Conservation (phyloP, 345 rosid genomes). For the Camelina hispida region DNA sequence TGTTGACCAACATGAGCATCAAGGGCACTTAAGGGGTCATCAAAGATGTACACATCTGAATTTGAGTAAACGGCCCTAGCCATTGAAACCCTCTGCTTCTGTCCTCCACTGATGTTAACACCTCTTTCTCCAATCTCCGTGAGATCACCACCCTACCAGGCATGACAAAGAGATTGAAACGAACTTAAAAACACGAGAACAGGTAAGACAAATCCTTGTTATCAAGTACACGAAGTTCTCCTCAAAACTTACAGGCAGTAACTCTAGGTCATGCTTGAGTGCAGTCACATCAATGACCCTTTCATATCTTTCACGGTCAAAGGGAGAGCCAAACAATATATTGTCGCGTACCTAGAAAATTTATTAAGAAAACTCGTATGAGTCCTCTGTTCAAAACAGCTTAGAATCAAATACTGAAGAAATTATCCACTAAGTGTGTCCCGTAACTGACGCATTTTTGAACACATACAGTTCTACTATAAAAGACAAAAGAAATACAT, state of each 20-base stretch:
- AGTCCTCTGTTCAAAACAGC: slow-evolving; percentile 12
- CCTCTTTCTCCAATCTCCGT: slow-evolving; percentile 91
- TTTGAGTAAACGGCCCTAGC: slow-evolving; percentile 77
- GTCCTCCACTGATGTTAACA: slow-evolving; percentile 87
- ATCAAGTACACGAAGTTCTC: slow-evolving; percentile 17
- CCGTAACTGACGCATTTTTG: slow-evolving; percentile 19
- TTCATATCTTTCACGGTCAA: slow-evolving; percentile 52
- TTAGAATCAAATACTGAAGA: slow-evolving; percentile 1
- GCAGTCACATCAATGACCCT: slow-evolving; percentile 67
- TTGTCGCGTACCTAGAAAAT: slow-evolving; percentile 66
- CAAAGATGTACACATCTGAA: slow-evolving; percentile 74
- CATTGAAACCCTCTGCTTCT: slow-evolving; percentile 82
- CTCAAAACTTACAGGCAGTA: slow-evolving; percentile 45
- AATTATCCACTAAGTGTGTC: background rate
- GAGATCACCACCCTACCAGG: slow-evolving; percentile 64
- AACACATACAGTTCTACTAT: background rate
- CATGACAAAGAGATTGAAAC: slow-evolving; percentile 34
- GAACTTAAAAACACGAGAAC: slow-evolving; percentile 32
- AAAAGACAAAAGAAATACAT: background rate
- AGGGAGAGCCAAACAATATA: slow-evolving; percentile 62
- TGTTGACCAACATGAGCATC: slow-evolving; percentile 94
- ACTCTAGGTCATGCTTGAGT: slow-evolving; percentile 61
- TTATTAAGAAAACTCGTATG: slow-evolving; percentile 39
- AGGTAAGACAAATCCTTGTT: slow-evolving; percentile 19
- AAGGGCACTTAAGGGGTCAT: slow-evolving; percentile 83